Conservation (phyloP, 1,284 basidiomycete species). For the Rhodotorula sp. region DNA sequence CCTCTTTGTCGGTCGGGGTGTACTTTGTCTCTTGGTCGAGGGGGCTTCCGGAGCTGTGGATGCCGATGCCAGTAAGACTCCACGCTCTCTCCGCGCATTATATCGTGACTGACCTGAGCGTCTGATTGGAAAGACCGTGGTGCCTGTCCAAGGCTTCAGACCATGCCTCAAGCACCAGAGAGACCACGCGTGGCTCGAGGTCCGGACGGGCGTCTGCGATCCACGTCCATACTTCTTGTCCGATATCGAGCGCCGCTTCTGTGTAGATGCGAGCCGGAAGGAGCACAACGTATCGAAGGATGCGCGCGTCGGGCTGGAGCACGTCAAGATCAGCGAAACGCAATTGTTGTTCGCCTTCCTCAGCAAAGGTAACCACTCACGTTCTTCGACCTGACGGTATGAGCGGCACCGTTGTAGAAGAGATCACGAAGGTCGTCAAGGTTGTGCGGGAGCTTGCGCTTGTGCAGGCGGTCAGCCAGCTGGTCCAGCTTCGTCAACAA, state of each 20-base stretch:
- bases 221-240: conserved; percentile 96
- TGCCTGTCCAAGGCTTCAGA: conserved; percentile 70
- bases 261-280: conserved; percentile 88
- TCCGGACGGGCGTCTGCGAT: conserved; percentile 82
- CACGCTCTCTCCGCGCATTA: conserved; percentile 4
- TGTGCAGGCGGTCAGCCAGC: conserved; percentile 65
- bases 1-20: conserved; percentile 82
- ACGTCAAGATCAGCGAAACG: neutral
- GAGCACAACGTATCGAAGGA: conserved; percentile 82
- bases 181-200: conserved; percentile 71
- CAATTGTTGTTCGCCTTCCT: neutral
- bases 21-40: conserved; percentile 84
- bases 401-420: conserved; percentile 79
- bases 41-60: conserved; percentile 72
- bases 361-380: conserved; percentile 51
- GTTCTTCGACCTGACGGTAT: conserved; percentile 60
- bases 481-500: conserved; percentile 68
- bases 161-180: conserved; percentile 86
- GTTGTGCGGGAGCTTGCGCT: conserved; percentile 67
- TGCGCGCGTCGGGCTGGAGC: conserved; percentile 72
- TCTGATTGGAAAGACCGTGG: conserved; percentile 77
- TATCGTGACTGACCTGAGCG: conserved; percentile 64
- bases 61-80: neutral
- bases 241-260: conserved; percentile 77
- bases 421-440: conserved; percentile 79